Base-by-base conservation (phyloP, 1,284 basidiomycete species). In the Singerocomus inundabilis region DNA sequence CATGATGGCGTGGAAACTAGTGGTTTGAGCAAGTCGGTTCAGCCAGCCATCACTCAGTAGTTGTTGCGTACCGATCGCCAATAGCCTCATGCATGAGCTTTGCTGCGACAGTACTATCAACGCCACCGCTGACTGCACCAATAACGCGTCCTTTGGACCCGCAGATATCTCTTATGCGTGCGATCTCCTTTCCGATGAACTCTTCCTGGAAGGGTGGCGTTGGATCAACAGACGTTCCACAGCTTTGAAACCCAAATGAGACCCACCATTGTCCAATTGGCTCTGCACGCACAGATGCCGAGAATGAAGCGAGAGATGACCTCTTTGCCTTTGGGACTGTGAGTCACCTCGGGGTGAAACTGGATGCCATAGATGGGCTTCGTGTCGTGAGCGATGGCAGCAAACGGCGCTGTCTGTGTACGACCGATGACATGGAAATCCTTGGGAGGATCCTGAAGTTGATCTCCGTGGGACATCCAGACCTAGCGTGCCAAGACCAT, bases 31-130 rank as follows among this genome's bases (percentile, higher is more conserved):
- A 25, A 35, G 34, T 52, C 5, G 6, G 40, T 44, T 21, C 15
- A 26, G 13, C 25, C 21, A 44, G 18, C 4, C 31, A 10, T 43
- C 15, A 35, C 41, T 2, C 28, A 24, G 16, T 30, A 29, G 21
- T 32, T 16, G 6, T n/a, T n/a, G 32, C 55, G 5, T 40, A 90
- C 90, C 93, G 81, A 69, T 98, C 93, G 32, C 97, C 97, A 59
- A 99, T 99, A 18, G 97, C 97, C 75, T 98, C 95, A 63, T 99
- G 94, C 97, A 99, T 99, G 52, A 99, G 80, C 73, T 98, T 98
- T 41, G 97, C 97, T 10, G 97, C 97, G 18, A 99, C 97, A 0
- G 93, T 93, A 58, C 93, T 97, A 70, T 99, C 97, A 43, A 99
- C 97, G 56, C 97, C 97, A 46, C 97, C 97, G 55, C 90, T 93